Conservation (phyloP, 129 eudicot species). For the Lactuca saligna region DNA sequence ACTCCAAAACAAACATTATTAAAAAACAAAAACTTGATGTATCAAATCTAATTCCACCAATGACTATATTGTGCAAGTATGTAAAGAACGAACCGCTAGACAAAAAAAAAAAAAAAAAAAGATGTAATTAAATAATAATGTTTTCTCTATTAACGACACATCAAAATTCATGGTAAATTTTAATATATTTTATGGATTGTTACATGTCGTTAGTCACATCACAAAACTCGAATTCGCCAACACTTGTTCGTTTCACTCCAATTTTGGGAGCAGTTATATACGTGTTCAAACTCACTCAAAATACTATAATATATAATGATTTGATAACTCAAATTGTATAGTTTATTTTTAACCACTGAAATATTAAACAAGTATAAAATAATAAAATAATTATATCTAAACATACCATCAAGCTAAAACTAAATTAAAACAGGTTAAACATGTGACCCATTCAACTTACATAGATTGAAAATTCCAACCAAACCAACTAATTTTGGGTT, state of each 20-base stretch:
- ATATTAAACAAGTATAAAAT: too few relatives aligned
- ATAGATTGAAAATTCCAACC: too few relatives aligned
- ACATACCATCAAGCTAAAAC: too few relatives aligned
- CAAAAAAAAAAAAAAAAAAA: neutral
- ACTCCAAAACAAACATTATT: neutral
- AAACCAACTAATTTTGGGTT: too few relatives aligned
- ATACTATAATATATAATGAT: neutral
- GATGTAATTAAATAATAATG: neutral
- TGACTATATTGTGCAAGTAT: neutral
- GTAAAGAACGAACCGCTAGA: neutral
- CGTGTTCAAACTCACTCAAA: neutral
- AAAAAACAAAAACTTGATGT: too few relatives aligned
- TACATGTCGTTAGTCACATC: neutral
- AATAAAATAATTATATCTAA: too few relatives aligned
- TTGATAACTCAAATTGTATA: neutral
- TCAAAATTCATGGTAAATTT: neutral
- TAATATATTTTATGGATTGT: conserved; percentile 9
- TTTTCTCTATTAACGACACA: neutral
- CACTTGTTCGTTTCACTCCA: neutral
- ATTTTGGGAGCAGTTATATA: conserved; percentile 8
- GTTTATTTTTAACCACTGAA: too few relatives aligned
- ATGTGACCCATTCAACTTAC: too few relatives aligned
- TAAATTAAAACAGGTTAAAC: too few relatives aligned
- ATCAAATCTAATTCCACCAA: neutral
- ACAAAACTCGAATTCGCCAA: neutral